Evolutionary conservation across 495 filamentous ascomycete genomes (phyloP).

Genomic region (Annulohypoxylon maeteangense): DNA sequence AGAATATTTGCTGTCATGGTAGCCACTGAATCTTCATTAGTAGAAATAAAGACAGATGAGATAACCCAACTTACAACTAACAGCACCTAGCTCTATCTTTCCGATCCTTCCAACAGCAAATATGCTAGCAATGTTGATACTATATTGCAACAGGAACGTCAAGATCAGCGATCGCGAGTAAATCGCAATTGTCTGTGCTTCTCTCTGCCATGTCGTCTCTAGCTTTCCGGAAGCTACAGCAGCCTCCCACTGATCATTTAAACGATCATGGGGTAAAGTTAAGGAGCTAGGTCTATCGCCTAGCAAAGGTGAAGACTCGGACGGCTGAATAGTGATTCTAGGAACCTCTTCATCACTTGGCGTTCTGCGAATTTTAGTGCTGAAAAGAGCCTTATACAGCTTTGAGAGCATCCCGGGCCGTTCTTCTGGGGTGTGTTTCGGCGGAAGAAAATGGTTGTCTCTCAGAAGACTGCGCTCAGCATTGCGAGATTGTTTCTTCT

Average conservation of each 20-base stretch:
- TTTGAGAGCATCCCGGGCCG: slow-evolving; percentile 37
- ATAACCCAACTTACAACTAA: slow-evolving; percentile 55
- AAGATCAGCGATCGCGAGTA: slow-evolving; percentile 70
- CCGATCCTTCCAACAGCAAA: slow-evolving; percentile 75
- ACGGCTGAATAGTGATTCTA: slow-evolving; percentile 41
- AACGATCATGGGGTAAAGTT: slow-evolving; percentile 46
- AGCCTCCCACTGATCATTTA: slow-evolving; percentile 78
- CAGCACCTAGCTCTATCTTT: slow-evolving; percentile 70
- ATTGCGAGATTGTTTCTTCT: slow-evolving; percentile 69
- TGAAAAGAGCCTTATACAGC: slow-evolving; percentile 56
- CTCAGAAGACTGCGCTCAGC: slow-evolving; percentile 80
- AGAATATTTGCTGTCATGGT: slow-evolving; percentile 80
- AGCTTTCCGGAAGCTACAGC: slow-evolving; percentile 77
- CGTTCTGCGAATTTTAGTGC: slow-evolving; percentile 53
- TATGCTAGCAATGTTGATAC: slow-evolving; percentile 73
- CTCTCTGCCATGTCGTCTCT: slow-evolving; percentile 85
- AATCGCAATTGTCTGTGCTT: slow-evolving; percentile 70
- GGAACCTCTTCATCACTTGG: slow-evolving; percentile 49
- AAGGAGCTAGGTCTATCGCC: slow-evolving; percentile 13
- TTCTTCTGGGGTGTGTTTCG: slow-evolving; percentile 61
- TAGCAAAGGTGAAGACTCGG: slow-evolving; percentile 58
- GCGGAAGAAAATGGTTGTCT: slow-evolving; percentile 79
- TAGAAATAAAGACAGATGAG: background rate
- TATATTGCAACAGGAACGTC: slow-evolving; percentile 80
- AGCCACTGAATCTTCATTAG: slow-evolving; percentile 57